phyloP scores from a whole-genome alignment of 2,329 filamentous ascomycete species.

The Phialophora verrucosa region DNA sequence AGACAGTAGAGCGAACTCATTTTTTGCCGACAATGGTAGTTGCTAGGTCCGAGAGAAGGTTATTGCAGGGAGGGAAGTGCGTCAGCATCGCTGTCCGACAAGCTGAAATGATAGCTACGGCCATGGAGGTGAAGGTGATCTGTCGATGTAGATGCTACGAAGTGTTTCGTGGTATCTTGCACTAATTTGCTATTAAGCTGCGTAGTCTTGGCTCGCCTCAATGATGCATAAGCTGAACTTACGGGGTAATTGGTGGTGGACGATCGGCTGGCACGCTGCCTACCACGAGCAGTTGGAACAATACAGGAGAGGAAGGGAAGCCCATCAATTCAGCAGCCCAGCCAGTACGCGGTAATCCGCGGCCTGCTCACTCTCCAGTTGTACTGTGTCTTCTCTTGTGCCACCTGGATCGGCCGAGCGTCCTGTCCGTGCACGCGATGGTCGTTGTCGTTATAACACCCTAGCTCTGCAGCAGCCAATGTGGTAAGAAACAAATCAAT shows the following conservation, averaged over 20 bases:
- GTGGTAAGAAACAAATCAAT: neutral
- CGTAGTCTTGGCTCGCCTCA: neutral
- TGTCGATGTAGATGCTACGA: too few species aligned
- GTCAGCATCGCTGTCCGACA: neutral
- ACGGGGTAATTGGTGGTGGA: neutral
- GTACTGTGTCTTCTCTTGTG: too few species aligned
- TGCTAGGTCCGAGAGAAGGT: neutral
- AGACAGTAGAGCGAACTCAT: neutral
- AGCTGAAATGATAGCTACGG: neutral
- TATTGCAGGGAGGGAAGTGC: neutral
- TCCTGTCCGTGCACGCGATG: too few species aligned
- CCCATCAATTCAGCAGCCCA: neutral
- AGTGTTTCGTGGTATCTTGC: too few species aligned
- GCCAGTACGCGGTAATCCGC: neutral
- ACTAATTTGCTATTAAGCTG: neutral
- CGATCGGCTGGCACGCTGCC: neutral
- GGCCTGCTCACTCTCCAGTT: neutral
- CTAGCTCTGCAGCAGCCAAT: neutral
- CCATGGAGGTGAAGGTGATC: neutral
- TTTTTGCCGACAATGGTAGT: neutral
- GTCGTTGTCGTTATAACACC: too few species aligned
- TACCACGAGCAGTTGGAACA: too few species aligned
- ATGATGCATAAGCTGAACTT: neutral
- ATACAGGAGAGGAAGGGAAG: neutral
- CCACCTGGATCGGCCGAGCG: too few species aligned